Evolutionary conservation across 2,329 filamentous ascomycete species (phyloP).

Genomic region (Lachnellula arida): DNA sequence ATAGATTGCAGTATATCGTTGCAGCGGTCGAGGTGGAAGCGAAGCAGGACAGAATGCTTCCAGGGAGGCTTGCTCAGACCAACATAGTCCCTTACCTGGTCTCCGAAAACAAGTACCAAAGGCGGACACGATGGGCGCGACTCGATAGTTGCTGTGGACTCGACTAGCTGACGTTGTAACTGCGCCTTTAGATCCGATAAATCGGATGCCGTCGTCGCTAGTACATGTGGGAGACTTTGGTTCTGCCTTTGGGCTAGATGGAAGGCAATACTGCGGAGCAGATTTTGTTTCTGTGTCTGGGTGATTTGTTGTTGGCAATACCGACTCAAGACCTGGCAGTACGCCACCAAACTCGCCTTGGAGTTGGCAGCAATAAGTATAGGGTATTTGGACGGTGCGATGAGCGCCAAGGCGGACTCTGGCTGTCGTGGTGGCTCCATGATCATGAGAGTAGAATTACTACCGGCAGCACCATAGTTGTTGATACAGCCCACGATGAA

Average conservation of each 20-base stretch:
- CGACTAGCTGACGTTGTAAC: neutral
- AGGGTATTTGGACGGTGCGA: neutral
- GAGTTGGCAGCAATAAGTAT: constrained; percentile 1
- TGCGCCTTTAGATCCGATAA: neutral
- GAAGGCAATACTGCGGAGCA: neutral
- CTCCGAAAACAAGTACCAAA: constrained; percentile 36
- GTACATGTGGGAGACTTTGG: neutral
- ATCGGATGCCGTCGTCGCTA: neutral
- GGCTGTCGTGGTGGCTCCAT: constrained; percentile 1
- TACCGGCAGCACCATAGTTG: constrained; percentile 24
- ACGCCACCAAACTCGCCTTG: neutral
- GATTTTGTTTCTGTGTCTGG: neutral
- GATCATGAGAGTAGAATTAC: constrained; percentile 34
- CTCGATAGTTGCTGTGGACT: neutral
- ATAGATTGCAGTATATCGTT: constrained; percentile 26
- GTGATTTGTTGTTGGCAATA: neutral
- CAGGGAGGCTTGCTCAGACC: constrained; percentile 30
- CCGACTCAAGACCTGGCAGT: neutral
- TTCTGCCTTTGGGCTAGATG: neutral
- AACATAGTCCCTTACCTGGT: constrained; percentile 34
- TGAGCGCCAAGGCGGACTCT: neutral
- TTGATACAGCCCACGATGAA: constrained; percentile 26
- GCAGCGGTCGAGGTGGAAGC: constrained; percentile 34
- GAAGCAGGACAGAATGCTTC: constrained; percentile 25
- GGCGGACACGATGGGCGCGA: neutral